Base-by-base conservation (phyloP, 2,329 filamentous ascomycete genomes). In the Stenocarpella maydis region DNA sequence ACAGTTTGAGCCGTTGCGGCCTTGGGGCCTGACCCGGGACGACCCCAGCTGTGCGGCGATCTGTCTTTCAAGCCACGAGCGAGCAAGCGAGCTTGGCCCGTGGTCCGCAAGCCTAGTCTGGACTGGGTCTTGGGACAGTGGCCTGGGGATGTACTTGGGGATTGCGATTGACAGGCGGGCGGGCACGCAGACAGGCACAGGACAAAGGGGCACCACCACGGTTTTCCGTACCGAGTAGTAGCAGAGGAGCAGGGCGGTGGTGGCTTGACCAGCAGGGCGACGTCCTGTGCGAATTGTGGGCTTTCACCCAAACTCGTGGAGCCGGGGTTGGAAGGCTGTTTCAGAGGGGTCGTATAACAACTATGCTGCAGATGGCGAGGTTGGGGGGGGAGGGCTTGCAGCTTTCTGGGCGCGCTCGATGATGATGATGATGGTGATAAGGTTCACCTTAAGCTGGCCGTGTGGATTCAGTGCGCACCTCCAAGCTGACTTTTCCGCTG, bases 321-420 rank as follows among this genome's bases (percentile, higher is more conserved):
- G 69, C 71, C 69, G 47, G 71, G 70, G 58, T 63, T 63, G 58
- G 73, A 71, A 72, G 66, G 70, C 50, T 76, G 77, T 79, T 78
- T 79, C 77, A 78, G 77, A 72, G 73, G 72, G 71, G 74, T 74
- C 69, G 76, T 78, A 77, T 77, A n/a, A n/a, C 76, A 76, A 74
- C 74, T 77, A 78, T 78, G 77, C 76, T 74, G 72, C 66, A 43
- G 66, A 67, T 70, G 71, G 69, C 68, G 71, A 69, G 71, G 45
- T 72, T 70, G 70, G 71, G 71, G 74, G 71, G 71, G 73, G 72
- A 21, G 43, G 43, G 54, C 54, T 58, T 58, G 54, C 21, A 72
- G 74, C 74, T 74, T 69, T 71, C 53, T 68, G 70, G 58, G 65
- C 70, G 65, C 69, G 70, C 34, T 61, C 21, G 55, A 68, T 47